These are phyloP conservation scores for Blastomyces silverae DNA, from an alignment of 2,329 filamentous ascomycete genomes.

Conservation along the genomic window DNA sequence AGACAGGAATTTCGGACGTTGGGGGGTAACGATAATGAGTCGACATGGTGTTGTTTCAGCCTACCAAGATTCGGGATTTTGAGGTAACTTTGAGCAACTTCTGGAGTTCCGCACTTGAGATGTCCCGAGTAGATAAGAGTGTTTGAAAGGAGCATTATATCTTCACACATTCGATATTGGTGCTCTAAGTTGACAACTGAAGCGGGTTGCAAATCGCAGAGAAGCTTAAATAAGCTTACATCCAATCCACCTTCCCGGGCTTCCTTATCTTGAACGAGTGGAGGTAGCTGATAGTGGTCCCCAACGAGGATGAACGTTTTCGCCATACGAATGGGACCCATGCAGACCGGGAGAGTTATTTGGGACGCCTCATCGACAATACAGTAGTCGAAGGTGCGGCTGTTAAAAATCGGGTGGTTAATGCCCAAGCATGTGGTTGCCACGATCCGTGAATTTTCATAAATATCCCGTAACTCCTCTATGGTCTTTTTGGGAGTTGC, in stretches of 20 bases:
- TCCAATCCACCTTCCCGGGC: slow-evolving; percentile 82
- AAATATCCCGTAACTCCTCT: slow-evolving; percentile 74
- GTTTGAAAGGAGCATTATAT: slow-evolving; percentile 92
- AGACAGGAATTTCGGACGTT: slow-evolving; percentile 47
- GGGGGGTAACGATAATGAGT: slow-evolving; percentile 16
- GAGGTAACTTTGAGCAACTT: slow-evolving; percentile 64
- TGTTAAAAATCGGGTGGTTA: slow-evolving; percentile 79
- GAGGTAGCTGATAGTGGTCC: slow-evolving; percentile 92
- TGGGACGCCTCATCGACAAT: slow-evolving; percentile 98
- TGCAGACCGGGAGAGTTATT: slow-evolving; percentile 88
- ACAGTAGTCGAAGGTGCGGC: slow-evolving; percentile 91
- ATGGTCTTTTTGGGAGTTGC: slow-evolving; percentile 66
- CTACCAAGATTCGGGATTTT: slow-evolving; percentile 57
- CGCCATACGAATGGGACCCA: slow-evolving; percentile 89
- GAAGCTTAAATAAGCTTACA: slow-evolving; percentile 84
- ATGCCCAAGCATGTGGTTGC: slow-evolving; percentile 93
- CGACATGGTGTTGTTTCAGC: slow-evolving; percentile 51
- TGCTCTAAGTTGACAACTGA: slow-evolving; percentile 89
- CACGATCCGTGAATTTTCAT: slow-evolving; percentile 80
- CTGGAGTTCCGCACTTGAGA: slow-evolving; percentile 78
- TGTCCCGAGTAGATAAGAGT: slow-evolving; percentile 86
- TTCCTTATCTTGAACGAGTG: slow-evolving; percentile 85
- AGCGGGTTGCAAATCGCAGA: slow-evolving; percentile 79
- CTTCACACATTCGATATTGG: slow-evolving; percentile 97
- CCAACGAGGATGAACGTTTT: slow-evolving; percentile 90